These are phyloP conservation scores for Gaeumannomyces tritici DNA, from an alignment of 2,329 filamentous ascomycete genomes.

Conservation along the genomic window DNA sequence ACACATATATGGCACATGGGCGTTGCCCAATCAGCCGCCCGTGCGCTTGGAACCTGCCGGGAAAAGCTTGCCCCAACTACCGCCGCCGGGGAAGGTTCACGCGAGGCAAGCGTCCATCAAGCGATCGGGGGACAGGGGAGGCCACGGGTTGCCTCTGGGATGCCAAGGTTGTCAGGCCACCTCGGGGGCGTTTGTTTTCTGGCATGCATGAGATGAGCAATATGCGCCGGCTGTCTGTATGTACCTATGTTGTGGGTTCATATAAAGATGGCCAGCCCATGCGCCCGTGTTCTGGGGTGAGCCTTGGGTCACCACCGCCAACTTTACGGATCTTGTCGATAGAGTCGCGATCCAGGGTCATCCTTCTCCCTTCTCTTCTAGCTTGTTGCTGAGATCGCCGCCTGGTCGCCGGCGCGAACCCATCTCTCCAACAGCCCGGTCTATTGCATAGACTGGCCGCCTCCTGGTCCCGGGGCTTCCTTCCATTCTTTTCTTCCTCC, in stretches of 20 bases:
- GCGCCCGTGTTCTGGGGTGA: too few relatives aligned
- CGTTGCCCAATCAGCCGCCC: background rate
- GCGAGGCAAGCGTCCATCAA: background rate
- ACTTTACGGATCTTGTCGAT: background rate
- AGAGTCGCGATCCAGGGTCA: slow-evolving; percentile 1
- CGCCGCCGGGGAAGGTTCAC: background rate
- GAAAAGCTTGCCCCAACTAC: background rate
- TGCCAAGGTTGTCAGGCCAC: background rate
- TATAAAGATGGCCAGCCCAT: background rate
- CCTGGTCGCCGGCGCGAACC: background rate
- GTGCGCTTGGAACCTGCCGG: background rate
- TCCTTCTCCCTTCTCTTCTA: background rate
- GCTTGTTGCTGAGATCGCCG: background rate
- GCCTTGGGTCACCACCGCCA: background rate
- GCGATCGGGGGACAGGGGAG: background rate
- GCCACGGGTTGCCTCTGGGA: background rate
- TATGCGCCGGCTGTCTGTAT: background rate
- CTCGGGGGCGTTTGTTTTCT: background rate
- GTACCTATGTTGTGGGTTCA: background rate
- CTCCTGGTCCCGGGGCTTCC: background rate
- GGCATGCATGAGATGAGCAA: background rate
- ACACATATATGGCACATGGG: background rate
- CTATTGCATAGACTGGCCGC: background rate
- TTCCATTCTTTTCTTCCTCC: background rate
- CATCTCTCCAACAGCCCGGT: background rate